These are phyloP conservation scores for Cystoderma amianthinum DNA, from an alignment of 768 basidiomycete genomes.

Conservation along the genomic window DNA sequence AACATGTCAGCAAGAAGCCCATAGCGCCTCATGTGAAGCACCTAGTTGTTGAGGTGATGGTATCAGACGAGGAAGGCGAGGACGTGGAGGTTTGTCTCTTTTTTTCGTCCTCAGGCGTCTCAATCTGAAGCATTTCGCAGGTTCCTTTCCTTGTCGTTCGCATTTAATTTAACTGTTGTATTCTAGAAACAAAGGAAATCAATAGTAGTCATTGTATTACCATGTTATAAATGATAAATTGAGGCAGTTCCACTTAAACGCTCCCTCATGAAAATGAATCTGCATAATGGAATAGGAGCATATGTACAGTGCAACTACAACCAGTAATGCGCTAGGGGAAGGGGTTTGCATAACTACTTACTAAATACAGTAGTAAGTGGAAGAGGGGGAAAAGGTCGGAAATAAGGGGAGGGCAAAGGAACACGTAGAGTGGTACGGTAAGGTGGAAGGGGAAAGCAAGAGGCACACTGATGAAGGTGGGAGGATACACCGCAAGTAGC, in stretches of 20 bases:
- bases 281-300: constrained; percentile 17
- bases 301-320: constrained; percentile 23
- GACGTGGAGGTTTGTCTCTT: constrained; percentile 75
- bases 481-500: constrained; percentile 8
- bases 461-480: constrained; percentile 16
- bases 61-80: constrained; percentile 84
- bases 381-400: constrained; percentile 8
- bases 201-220: background rate
- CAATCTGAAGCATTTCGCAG: constrained; percentile 22
- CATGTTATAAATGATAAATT: background rate
- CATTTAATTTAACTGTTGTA: constrained; percentile 43
- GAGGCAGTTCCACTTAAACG: background rate
- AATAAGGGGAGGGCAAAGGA: constrained; percentile 10
- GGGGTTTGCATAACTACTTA: constrained; percentile 37
- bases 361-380: constrained; percentile 17
- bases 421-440: constrained; percentile 6
- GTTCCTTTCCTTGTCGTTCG: constrained; percentile 80
- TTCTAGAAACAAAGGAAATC: background rate
- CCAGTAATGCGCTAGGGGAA: constrained; percentile 16
- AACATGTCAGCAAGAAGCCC: constrained; percentile 91
- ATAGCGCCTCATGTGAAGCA: constrained; percentile 79
- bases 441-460: constrained; percentile 13
- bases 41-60: constrained; percentile 92
- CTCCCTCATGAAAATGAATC: background rate
- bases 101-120: background rate